Percentiles rank a stretch among this genome's conserved stretches.
phyloP scores from a whole-genome alignment of 208 protist species.

The Trypanosoma scelopori region DNA sequence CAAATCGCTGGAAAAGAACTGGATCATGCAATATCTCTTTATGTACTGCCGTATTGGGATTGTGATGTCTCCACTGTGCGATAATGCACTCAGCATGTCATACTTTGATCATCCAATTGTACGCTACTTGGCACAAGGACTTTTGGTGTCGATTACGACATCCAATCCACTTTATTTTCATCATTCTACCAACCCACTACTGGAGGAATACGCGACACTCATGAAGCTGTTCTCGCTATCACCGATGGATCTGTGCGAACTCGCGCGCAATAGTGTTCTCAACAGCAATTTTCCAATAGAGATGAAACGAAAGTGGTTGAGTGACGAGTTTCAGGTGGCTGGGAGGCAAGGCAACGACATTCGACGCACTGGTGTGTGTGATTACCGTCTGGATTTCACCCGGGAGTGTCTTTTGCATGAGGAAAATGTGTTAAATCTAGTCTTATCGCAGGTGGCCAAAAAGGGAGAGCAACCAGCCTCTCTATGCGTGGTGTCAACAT shows the following conservation, averaged over 20 bases:
- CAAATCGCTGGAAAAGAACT: constrained; percentile 92
- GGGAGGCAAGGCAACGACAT: constrained; percentile 60
- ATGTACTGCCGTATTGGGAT: constrained; percentile 97
- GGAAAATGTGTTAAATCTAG: constrained; percentile 70
- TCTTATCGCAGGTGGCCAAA: constrained; percentile 56
- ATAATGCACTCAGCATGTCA: constrained; percentile 95
- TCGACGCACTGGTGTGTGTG: constrained; percentile 59
- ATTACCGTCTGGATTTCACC: constrained; percentile 85
- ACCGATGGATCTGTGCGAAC: constrained; percentile 79
- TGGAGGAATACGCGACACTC: constrained; percentile 91
- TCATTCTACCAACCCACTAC: constrained; percentile 68
- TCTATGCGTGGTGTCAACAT: constrained; percentile 10
- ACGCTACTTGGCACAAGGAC: constrained; percentile 93
- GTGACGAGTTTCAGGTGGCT: constrained; percentile 49
- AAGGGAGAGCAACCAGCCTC: constrained; percentile 36
- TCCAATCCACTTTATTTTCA: constrained; percentile 96
- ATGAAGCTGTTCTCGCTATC: constrained; percentile 79
- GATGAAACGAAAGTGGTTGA: constrained; percentile 75
- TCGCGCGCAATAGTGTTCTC: constrained; percentile 90
- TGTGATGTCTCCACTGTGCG: constrained; percentile 96
- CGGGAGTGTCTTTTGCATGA: constrained; percentile 79
- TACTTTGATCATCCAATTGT: constrained; percentile 96
- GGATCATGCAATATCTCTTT: constrained; percentile 98
- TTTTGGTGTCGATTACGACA: constrained; percentile 97
- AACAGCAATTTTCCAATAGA: constrained; percentile 83